A percentile compares a stretch with the other conserved stretches of the same genome.
Conservation (phyloP, 805 yeast species). For the Barnettozyma salicaria region DNA sequence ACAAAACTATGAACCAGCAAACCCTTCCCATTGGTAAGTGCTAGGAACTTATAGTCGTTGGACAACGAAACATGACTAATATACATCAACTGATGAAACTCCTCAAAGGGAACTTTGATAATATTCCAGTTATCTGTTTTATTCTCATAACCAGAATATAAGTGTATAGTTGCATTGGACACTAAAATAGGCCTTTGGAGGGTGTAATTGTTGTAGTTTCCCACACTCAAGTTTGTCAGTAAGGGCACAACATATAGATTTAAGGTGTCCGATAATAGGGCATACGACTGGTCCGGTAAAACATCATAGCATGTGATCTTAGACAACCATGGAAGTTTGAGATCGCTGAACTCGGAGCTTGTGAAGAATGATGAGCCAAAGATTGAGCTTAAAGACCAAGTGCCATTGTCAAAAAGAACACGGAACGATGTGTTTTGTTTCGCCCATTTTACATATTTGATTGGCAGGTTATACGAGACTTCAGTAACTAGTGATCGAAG, state of each 20-base stretch:
- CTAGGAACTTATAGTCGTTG: slow-evolving; percentile 21
- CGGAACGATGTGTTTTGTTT: slow-evolving; percentile 13
- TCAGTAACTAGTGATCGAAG: slow-evolving; percentile 6
- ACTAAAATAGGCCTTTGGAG: slow-evolving; percentile 22
- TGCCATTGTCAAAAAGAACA: slow-evolving; percentile 14
- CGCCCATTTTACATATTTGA: slow-evolving; percentile 14
- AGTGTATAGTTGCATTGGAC: slow-evolving; percentile 18
- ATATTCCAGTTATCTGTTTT: slow-evolving; percentile 20
- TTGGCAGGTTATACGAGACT: background rate
- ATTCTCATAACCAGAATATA: slow-evolving; percentile 24
- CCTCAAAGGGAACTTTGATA: slow-evolving; percentile 21
- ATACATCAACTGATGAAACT: slow-evolving; percentile 17
- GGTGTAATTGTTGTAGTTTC: slow-evolving; percentile 21
- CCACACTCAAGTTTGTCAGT: slow-evolving; percentile 3
- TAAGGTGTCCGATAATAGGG: slow-evolving; percentile 4
- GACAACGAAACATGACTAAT: slow-evolving; percentile 21
- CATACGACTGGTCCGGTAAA: slow-evolving; percentile 7
- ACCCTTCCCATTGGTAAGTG: slow-evolving; percentile 17
- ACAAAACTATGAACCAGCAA: slow-evolving; percentile 21
- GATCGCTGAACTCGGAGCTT: slow-evolving; percentile 7
- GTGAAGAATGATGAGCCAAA: slow-evolving; percentile 24
- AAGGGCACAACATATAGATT: slow-evolving; percentile 4
- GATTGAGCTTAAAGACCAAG: slow-evolving; percentile 26
- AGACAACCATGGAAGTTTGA: slow-evolving; percentile 5
- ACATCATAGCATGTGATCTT: slow-evolving; percentile 2